Evolutionary conservation across 257 asterid species (phyloP), one percentile per base, ranked within the genome.

Genomic region (Nicotiana knightiana): DNA sequence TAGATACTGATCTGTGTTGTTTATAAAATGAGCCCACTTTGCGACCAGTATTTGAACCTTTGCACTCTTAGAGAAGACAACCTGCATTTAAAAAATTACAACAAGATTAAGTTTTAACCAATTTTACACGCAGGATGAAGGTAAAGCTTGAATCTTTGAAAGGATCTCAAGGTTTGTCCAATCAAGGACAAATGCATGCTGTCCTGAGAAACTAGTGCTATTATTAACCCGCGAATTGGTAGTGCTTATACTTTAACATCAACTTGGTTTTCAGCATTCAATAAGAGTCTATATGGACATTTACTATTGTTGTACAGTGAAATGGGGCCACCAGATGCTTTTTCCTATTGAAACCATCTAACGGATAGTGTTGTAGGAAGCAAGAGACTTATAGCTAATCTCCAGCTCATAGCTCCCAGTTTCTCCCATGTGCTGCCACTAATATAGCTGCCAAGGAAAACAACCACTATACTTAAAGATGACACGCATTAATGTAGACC

Each of bases 11-110:
- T 91, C 93, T 18, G 97, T 93, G 90, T 85, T 86, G 81, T 91
- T 90, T 43, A 91, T 90, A 76, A 86, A 90, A 84, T 94, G 97
- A 3, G 89, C 92, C 98, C 97, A 93, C 84, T 82, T 89, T 24
- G 98, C 94, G 18, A 94, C 97, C 58, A 94, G 86, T 84, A 93
- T 75, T 81, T 91, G 90, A 30, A 91, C 97, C 57, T 82, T 89
- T 9, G 96, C 98, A 28, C 91, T 82, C 83, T 93, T 94, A 59
- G 95, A 79, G 77, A 86, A 94, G 70, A 94, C 95, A 68, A 91
- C 97, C 98, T 93, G 80, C 59, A 24, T 43, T 16, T n/a, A 12
- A 62, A 17, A 32, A 53, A 73, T 75, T 0, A 48, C 18, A 28
- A 6, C 26, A 73, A 24, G 2, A 13, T 26, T 75, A 15, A 16